Base-by-base conservation (phyloP, 2,329 filamentous ascomycete species). In the Fusarium decemcellulare region DNA sequence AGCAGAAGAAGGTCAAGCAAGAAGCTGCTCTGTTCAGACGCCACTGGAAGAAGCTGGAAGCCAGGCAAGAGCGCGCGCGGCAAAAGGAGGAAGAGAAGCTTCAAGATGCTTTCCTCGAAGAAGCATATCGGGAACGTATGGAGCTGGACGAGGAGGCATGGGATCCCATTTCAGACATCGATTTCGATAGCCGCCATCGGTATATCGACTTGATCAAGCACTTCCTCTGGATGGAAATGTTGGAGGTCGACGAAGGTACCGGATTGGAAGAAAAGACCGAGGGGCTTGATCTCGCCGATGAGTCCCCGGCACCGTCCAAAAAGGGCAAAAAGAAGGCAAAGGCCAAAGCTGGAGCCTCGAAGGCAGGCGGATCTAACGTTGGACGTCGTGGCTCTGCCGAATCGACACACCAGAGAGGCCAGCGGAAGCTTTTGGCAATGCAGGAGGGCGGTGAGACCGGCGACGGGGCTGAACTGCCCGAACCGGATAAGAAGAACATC, bases 171-270 rank as follows among this genome's bases (percentile, higher is more conserved):
- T 63, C 76, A 42, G 74, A 76, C 14, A 46, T 73, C 48, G 67
- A 70, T 2, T 23, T 70, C 16, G 63, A 74, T 18, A 72, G 70
- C 36, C 67, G 75, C 15, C 30, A 74, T 18, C 68, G 65, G 5
- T 77, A 73, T 46, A 70, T 77, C 30, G 74, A 76, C 11, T 48
- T 77, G 62, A 76, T 77, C 39, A 75, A 69, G 48, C 70, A 77
- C 30, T 77, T 76, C 15, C 69, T 77, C 8, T 77, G 74, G 75
- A 66, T 77, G 61, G 61, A 74, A 2, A 30, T 40, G 2, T 23
- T 37, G n/a, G 40, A 57, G 3, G 16, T 18, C 6, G 56, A 59
- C 4, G 43, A 53, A 0, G 5, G 39, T 9, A 16, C 39, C 9
- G 44, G n/a, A 5, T 8, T 14, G 23, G 47, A 47, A 15, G 44